These are phyloP conservation scores for Sporisorium exsertum DNA, from an alignment of 1,284 basidiomycete species.

Conservation along the genomic window DNA sequence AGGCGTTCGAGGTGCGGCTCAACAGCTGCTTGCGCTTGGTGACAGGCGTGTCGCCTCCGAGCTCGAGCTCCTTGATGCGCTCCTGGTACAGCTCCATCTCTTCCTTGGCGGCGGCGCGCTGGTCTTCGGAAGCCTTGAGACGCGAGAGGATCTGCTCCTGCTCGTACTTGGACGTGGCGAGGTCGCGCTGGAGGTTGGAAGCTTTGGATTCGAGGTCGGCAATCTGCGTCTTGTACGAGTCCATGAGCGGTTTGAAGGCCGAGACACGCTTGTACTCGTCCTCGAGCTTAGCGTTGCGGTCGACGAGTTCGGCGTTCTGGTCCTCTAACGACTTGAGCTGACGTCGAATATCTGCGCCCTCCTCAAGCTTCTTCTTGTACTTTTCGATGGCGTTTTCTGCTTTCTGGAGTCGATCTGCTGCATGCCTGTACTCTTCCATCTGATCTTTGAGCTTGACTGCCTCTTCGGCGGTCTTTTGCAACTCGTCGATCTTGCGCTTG, in stretches of 20 bases:
- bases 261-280: constrained; percentile 89
- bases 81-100: constrained; percentile 90
- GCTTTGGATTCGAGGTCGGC: constrained; percentile 81
- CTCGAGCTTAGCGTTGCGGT: constrained; percentile 89
- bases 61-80: constrained; percentile 87
- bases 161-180: constrained; percentile 55
- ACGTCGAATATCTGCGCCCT: constrained; percentile 86
- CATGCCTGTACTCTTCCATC: constrained; percentile 83
- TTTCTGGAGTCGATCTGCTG: constrained; percentile 89
- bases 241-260: constrained; percentile 87
- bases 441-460: constrained; percentile 86
- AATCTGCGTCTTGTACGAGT: constrained; percentile 90
- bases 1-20: constrained; percentile 43
- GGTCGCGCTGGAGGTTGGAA: constrained; percentile 76
- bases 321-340: constrained; percentile 87
- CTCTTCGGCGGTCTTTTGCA: constrained; percentile 82
- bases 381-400: constrained; percentile 98
- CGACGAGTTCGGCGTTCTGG: constrained; percentile 89
- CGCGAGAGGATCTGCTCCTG: constrained; percentile 53
- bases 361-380: constrained; percentile 97
- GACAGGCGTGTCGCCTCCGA: constrained; percentile 70
- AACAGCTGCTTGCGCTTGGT: constrained; percentile 70
- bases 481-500: constrained; percentile 76
- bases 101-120: constrained; percentile 83
- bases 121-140: constrained; percentile 73